phyloP scores from a whole-genome alignment of 371 early-diverging fungal genomes.

The Sporodiniella umbellata region DNA sequence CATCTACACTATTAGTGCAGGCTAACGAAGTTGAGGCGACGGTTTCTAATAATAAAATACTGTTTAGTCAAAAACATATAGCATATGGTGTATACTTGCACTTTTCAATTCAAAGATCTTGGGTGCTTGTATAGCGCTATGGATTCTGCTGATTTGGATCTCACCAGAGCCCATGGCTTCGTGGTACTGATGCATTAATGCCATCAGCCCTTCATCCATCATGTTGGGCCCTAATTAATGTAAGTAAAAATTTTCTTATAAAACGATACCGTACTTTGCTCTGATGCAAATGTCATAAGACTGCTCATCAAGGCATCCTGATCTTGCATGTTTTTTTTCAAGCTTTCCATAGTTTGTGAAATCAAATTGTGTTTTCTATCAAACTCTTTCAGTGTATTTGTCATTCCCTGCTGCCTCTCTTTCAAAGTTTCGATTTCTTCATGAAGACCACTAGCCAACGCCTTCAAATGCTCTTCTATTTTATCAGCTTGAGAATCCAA shows the following conservation, averaged over 20 bases:
- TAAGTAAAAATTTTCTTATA: no score
- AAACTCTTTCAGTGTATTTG: conserved; percentile 13
- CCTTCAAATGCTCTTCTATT: conserved; percentile 17
- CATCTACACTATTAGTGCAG: no score
- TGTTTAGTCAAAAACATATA: not conserved
- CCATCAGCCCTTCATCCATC: conserved; percentile 1
- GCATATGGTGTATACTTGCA: not conserved
- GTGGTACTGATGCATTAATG: conserved; percentile 4
- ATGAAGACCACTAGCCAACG: conserved; percentile 33
- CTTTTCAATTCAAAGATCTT: no score
- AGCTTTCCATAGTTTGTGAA: conserved; percentile 13
- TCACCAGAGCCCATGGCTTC: conserved; percentile 6
- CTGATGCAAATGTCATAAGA: conserved; percentile 10
- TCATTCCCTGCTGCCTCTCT: conserved; percentile 30
- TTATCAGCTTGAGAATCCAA: not conserved
- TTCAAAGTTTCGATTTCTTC: conserved; percentile 42
- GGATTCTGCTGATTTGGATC: conserved; percentile 1
- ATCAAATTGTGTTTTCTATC: conserved; percentile 21
- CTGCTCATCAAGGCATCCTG: conserved; percentile 18
- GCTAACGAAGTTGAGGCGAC: not conserved
- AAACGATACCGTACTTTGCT: no score
- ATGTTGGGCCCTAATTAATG: not conserved
- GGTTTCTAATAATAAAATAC: not conserved
- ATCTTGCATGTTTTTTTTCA: conserved; percentile 18
- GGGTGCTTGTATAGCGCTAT: not conserved